Conservation (phyloP, 2,329 filamentous ascomycete species). For the Phaeosphaeria sp. region DNA sequence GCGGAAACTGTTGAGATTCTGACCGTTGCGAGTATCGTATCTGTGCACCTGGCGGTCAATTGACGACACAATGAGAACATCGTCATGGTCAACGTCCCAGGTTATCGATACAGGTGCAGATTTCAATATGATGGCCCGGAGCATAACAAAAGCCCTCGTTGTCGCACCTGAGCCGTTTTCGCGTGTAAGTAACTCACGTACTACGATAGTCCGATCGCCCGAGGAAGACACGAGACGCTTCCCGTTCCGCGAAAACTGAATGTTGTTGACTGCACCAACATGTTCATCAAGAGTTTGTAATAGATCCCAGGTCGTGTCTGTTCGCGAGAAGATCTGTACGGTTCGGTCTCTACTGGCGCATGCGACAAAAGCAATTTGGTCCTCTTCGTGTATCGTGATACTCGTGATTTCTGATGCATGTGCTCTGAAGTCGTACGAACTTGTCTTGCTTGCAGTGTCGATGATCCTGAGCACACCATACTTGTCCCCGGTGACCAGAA, state of each 20-base stretch:
- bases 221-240: conserved; percentile 82
- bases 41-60: conserved; percentile 67
- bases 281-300: conserved; percentile 94
- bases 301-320: conserved; percentile 69
- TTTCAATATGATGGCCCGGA: conserved; percentile 80
- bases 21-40: conserved; percentile 70
- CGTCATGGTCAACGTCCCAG: conserved; percentile 66
- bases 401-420: conserved; percentile 86
- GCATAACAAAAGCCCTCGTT: conserved; percentile 76
- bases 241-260: conserved; percentile 77
- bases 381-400: conserved; percentile 74
- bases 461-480: conserved; percentile 79
- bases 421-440: conserved; percentile 77
- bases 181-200: conserved; percentile 78
- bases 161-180: conserved; percentile 62
- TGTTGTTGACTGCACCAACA: conserved; percentile 78
- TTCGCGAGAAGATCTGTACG: conserved; percentile 82
- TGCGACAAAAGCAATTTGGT: conserved; percentile 71
- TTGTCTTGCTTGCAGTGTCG: conserved; percentile 66
- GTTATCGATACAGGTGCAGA: conserved; percentile 86
- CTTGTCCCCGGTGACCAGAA: conserved; percentile 84
- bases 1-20: conserved; percentile 76
- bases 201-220: conserved; percentile 79
- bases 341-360: conserved; percentile 83
- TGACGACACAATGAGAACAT: conserved; percentile 64